Conservation (phyloP, 306 rosid genomes). For the Rosa lucieae region DNA sequence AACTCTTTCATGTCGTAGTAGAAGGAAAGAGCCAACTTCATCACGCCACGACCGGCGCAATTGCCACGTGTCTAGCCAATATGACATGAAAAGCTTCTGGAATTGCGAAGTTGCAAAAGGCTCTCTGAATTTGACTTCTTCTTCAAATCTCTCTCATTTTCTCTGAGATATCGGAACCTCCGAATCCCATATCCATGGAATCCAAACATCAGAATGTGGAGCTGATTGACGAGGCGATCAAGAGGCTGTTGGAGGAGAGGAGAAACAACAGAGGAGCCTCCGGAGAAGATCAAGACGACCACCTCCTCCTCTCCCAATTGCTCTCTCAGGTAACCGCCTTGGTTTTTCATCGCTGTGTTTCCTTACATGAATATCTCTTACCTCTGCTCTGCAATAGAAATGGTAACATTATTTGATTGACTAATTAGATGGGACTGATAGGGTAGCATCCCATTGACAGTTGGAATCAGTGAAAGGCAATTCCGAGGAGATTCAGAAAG, state of each 20-base stretch:
- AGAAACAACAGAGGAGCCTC: constrained; percentile 23
- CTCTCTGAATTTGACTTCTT: background rate
- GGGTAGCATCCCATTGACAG: constrained; percentile 31
- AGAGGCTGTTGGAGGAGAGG: constrained; percentile 49
- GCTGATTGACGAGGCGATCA: constrained; percentile 55
- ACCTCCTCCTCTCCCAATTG: constrained; percentile 53
- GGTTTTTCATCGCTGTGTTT: background rate
- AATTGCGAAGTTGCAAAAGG: background rate
- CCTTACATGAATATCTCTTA: background rate
- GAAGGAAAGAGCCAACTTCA: background rate
- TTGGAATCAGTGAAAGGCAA: constrained; percentile 48
- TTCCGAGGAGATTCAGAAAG: constrained; percentile 10
- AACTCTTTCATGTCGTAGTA: no score
- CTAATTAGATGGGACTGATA: no score
- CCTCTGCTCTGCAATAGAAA: background rate
- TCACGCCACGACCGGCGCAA: background rate
- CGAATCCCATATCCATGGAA: constrained; percentile 41
- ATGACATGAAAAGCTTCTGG: background rate
- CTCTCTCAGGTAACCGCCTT: constrained; percentile 52
- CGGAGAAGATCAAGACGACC: constrained; percentile 26
- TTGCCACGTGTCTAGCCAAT: constrained; percentile 1
- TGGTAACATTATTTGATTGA: background rate
- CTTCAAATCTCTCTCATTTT: background rate
- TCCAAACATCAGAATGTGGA: constrained; percentile 47
- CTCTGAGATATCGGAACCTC: background rate